Conservation (phyloP, 202 grass and related monocot genomes). For the Setaria italica region DNA sequence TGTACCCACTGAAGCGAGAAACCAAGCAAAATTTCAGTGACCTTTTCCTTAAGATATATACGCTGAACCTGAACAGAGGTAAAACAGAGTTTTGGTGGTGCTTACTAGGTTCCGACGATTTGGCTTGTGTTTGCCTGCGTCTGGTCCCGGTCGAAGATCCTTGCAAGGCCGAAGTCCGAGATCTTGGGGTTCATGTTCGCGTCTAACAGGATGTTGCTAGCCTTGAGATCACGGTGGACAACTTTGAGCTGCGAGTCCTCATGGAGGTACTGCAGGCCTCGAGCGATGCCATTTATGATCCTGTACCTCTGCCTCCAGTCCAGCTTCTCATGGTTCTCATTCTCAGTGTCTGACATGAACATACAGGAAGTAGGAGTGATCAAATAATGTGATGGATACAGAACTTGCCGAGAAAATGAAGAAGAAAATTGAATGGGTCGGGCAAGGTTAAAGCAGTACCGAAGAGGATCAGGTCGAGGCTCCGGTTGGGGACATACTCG, state of each 20-base stretch:
- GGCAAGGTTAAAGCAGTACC: neutral
- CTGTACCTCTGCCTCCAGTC: slow-evolving; percentile 38
- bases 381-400: neutral
- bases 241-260: slow-evolving; percentile 58
- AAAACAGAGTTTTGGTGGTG: neutral
- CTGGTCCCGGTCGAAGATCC: slow-evolving; percentile 28
- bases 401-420: neutral
- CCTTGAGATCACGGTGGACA: slow-evolving; percentile 59
- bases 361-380: no score
- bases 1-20: slow-evolving; percentile 62
- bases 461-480: slow-evolving; percentile 38
- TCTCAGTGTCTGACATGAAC: neutral
- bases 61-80: neutral
- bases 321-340: neutral
- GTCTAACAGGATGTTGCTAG: slow-evolving; percentile 54
- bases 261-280: slow-evolving; percentile 52
- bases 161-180: slow-evolving; percentile 47
- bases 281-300: slow-evolving; percentile 48
- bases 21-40: neutral
- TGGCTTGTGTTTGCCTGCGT: slow-evolving; percentile 22
- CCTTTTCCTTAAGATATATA: no score
- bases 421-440: neutral
- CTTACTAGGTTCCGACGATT: slow-evolving; percentile 47
- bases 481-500: slow-evolving; percentile 50
- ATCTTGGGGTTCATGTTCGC: slow-evolving; percentile 47